These are phyloP conservation scores for Nakaseomyces uthaithaninus DNA, from an alignment of 1,139 yeast genomes.

Conservation along the genomic window DNA sequence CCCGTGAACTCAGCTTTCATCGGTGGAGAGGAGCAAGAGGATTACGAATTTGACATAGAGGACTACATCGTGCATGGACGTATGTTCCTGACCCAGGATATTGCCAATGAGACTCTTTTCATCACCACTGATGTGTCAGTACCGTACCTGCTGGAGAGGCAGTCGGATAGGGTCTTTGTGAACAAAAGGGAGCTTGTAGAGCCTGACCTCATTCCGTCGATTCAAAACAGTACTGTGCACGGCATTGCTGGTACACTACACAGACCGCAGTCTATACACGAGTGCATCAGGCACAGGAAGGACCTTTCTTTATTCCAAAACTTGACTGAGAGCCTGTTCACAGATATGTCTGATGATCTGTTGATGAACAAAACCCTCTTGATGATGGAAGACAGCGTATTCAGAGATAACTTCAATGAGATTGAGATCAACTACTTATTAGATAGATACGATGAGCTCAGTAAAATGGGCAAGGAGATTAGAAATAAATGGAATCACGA, in stretches of 20 bases:
- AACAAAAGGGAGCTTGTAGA: constrained; percentile 53
- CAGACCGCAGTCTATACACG: constrained; percentile 10
- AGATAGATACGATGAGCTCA: constrained; percentile 22
- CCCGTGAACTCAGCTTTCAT: constrained; percentile 81
- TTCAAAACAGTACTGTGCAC: constrained; percentile 66
- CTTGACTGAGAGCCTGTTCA: constrained; percentile 1
- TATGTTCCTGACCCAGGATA: constrained; percentile 15
- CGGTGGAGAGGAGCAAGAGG: constrained; percentile 19
- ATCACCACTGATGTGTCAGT: constrained; percentile 14
- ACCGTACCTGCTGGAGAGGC: constrained; percentile 18
- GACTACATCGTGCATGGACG: constrained; percentile 23
- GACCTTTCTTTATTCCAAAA: constrained; percentile 4
- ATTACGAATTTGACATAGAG: constrained; percentile 19
- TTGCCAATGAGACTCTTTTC: constrained; percentile 17
- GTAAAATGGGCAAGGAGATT: constrained; percentile 10
- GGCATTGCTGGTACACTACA: constrained; percentile 46
- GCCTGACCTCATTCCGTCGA: constrained; percentile 54
- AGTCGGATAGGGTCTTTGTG: constrained; percentile 20
- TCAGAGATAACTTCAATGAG: constrained; percentile 32
- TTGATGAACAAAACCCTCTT: constrained; percentile 32
- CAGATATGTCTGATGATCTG: constrained; percentile 6
- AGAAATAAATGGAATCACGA: constrained; percentile 34
- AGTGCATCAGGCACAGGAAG: constrained; percentile 3
- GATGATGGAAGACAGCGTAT: constrained; percentile 40
- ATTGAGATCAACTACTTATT: constrained; percentile 44